Evolutionary conservation across 805 yeast species (phyloP).

Genomic region (Candida chilensis): DNA sequence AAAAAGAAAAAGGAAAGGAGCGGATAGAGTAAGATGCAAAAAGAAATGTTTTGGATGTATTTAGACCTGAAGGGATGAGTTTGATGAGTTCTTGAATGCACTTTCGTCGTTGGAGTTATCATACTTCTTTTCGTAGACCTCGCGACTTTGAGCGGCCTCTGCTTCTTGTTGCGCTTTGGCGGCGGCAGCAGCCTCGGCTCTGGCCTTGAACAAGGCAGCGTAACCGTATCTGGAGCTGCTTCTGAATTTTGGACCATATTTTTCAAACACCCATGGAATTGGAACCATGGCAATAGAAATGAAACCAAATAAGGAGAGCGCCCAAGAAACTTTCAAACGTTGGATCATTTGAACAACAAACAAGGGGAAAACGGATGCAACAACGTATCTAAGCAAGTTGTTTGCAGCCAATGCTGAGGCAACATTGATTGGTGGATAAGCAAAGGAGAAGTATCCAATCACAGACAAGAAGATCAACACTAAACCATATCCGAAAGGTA

Average conservation of each 20-base stretch:
- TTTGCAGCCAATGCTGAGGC: constrained; percentile 92
- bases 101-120: not conserved
- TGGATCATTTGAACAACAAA: constrained; percentile 81
- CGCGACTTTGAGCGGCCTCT: too few relatives aligned
- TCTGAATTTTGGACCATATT: constrained; percentile 52
- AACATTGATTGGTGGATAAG: constrained; percentile 66
- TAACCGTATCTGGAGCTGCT: constrained; percentile 49
- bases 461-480: constrained; percentile 64
- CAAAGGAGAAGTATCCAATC: constrained; percentile 57
- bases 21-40: too few relatives aligned
- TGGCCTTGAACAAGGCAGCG: constrained; percentile 25
- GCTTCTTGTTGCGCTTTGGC: constrained; percentile 7
- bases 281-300: constrained; percentile 65
- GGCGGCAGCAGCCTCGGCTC: constrained; percentile 12
- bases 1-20: not conserved
- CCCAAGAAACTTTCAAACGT: constrained; percentile 71
- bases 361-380: constrained; percentile 77
- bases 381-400: constrained; percentile 63
- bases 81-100: not conserved
- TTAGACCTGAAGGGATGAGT: not conserved
- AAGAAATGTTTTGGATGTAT: not conserved
- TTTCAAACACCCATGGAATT: constrained; percentile 62
- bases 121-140: too few relatives aligned
- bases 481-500: constrained; percentile 70
- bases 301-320: constrained; percentile 57